These are phyloP conservation scores for Phytophthora crassamura DNA, from an alignment of 352 stramenopile genomes.

Conservation along the genomic window DNA sequence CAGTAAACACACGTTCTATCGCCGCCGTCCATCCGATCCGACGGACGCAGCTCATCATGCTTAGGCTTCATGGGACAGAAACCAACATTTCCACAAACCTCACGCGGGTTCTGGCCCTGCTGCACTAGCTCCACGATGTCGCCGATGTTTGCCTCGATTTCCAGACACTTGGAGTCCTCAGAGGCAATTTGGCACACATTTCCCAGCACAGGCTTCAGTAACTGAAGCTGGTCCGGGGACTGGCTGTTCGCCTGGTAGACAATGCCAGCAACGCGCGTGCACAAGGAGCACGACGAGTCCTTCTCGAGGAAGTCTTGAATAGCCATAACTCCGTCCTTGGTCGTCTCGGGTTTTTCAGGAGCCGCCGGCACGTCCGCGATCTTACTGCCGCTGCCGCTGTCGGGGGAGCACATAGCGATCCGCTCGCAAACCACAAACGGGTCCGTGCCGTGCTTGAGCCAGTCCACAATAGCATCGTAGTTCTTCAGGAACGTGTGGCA, in stretches of 20 bases:
- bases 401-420: slow-evolving; percentile 66
- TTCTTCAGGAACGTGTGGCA: slow-evolving; percentile 82
- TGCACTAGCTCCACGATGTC: slow-evolving; percentile 62
- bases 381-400: slow-evolving; percentile 19
- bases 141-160: slow-evolving; percentile 62
- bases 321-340: slow-evolving; percentile 16
- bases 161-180: slow-evolving; percentile 52
- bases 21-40: slow-evolving; percentile 8
- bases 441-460: slow-evolving; percentile 75
- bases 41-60: slow-evolving; percentile 3
- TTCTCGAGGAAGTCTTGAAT: slow-evolving; percentile 8
- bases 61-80: slow-evolving; percentile 45
- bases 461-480: slow-evolving; percentile 80
- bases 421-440: slow-evolving; percentile 63
- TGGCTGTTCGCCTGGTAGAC: slow-evolving; percentile 53
- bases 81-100: slow-evolving; percentile 49
- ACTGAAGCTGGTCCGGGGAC: slow-evolving; percentile 46
- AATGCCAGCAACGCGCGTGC: slow-evolving; percentile 43
- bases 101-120: slow-evolving; percentile 48
- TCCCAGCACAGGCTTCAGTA: slow-evolving; percentile 49
- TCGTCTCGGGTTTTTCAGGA: slow-evolving; percentile 12
- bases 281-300: slow-evolving; percentile 56
- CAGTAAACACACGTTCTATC: slow-evolving; percentile 70
- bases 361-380: slow-evolving; percentile 2
- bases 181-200: slow-evolving; percentile 52